Conservation (phyloP, 805 yeast species). For the Spathaspora girioi region DNA sequence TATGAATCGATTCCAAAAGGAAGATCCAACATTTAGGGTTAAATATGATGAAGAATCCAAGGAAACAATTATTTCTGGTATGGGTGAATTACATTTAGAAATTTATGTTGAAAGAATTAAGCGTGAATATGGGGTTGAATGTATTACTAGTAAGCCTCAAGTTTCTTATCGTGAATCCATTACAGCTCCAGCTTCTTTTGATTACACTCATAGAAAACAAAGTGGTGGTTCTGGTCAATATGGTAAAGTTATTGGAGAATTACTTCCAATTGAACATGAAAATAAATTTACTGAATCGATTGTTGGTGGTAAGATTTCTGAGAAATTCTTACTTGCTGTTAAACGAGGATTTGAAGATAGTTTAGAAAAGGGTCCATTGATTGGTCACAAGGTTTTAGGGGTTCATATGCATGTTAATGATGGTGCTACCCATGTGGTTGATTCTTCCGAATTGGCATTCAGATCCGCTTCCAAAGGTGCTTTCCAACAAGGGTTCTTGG, state of each 20-base stretch:
- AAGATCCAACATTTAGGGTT: conserved; percentile 97
- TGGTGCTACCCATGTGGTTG: conserved; percentile 97
- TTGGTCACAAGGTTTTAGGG: conserved; percentile 92
- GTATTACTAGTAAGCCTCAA: conserved; percentile 95
- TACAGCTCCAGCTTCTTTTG: conserved; percentile 68
- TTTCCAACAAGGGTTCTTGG: conserved; percentile 84
- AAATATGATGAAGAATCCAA: conserved; percentile 86
- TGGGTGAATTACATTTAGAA: conserved; percentile 97
- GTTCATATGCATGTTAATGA: conserved; percentile 91
- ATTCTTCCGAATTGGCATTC: conserved; percentile 93
- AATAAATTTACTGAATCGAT: conserved; percentile 81
- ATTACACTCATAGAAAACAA: conserved; percentile 95
- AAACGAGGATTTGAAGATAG: conserved; percentile 94
- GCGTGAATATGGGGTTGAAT: conserved; percentile 94
- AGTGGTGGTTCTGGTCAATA: conserved; percentile 99
- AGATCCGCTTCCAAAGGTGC: conserved; percentile 90
- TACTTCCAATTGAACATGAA: conserved; percentile 61
- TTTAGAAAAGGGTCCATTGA: conserved; percentile 92
- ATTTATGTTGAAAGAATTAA: conserved; percentile 97
- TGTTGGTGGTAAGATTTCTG: conserved; percentile 96
- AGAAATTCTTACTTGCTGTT: conserved; percentile 91
- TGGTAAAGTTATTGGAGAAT: conserved; percentile 89
- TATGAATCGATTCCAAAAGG: conserved; percentile 94
- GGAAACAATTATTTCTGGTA: conserved; percentile 92
- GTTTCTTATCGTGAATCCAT: conserved; percentile 97